Evolutionary conservation across 2,329 filamentous ascomycete species (phyloP).

Genomic region (Penicillium freii): DNA sequence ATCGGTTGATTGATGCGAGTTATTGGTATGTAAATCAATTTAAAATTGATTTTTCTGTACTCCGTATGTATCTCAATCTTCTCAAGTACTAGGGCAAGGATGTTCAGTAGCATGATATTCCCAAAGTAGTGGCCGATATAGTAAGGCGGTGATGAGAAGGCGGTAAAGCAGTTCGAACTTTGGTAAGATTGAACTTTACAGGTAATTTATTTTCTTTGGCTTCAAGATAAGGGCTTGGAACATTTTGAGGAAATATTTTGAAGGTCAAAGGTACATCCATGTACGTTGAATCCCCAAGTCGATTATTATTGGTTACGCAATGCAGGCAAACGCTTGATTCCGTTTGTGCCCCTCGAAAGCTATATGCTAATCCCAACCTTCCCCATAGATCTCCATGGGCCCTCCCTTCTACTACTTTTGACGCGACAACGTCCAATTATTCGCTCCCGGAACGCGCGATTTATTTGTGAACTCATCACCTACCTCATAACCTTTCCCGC

Average conservation of each 20-base stretch:
- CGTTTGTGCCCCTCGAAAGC: slow-evolving; percentile 5
- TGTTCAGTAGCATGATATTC: neutral
- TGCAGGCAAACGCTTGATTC: neutral
- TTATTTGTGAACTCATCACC: neutral
- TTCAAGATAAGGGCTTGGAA: neutral
- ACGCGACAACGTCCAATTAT: slow-evolving; percentile 7
- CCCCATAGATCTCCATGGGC: slow-evolving; percentile 5
- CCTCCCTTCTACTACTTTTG: neutral
- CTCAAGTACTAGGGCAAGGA: neutral
- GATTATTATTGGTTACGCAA: slow-evolving; percentile 17
- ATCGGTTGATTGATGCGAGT: neutral
- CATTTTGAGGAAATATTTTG: neutral
- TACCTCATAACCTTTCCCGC: too few relatives aligned
- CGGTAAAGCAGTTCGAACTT: neutral
- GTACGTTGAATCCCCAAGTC: neutral
- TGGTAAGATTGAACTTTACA: neutral
- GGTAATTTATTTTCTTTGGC: slow-evolving; percentile 8
- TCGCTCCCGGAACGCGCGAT: neutral
- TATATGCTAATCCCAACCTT: slow-evolving; percentile 2
- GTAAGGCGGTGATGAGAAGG: slow-evolving; percentile 1
- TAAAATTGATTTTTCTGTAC: neutral
- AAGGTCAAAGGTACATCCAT: neutral
- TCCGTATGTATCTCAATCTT: neutral
- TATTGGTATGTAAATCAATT: too few relatives aligned
- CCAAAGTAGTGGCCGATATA: neutral